Evolutionary conservation across 1,284 basidiomycete species (phyloP).

Genomic region (Ustilago shanxiensis): DNA sequence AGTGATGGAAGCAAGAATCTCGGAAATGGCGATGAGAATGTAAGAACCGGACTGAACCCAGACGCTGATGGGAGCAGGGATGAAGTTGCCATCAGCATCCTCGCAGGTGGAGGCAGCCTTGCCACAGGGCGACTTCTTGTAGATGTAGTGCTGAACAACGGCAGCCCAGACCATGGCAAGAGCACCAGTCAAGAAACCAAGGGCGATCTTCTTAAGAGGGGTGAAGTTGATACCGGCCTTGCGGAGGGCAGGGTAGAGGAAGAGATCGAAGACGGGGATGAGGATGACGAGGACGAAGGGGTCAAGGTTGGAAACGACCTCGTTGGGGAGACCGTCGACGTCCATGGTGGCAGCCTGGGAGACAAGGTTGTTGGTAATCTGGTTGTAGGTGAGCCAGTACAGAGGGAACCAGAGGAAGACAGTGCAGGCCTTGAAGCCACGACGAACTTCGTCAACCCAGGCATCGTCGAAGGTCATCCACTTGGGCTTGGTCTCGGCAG

Average conservation of each 20-base stretch:
- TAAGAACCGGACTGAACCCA: conserved; percentile 72
- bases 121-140: conserved; percentile 74
- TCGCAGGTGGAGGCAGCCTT: conserved; percentile 70
- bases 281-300: conserved; percentile 75
- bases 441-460: conserved; percentile 83
- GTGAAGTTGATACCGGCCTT: conserved; percentile 77
- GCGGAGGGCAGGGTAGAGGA: conserved; percentile 81
- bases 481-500: conserved; percentile 64
- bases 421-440: conserved; percentile 84
- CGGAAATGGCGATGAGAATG: conserved; percentile 72
- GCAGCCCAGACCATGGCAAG: conserved; percentile 77
- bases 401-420: conserved; percentile 81
- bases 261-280: conserved; percentile 72
- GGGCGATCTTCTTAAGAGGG: conserved; percentile 75
- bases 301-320: conserved; percentile 83
- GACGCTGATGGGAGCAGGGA: conserved; percentile 65
- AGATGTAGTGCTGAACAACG: conserved; percentile 75
- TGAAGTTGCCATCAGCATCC: conserved; percentile 41
- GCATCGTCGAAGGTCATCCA: conserved; percentile 73
- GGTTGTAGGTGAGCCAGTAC: conserved; percentile 72
- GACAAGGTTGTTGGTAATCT: conserved; percentile 79
- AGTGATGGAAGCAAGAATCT: conserved; percentile 87
- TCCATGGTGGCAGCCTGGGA: conserved; percentile 72
- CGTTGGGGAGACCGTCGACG: conserved; percentile 81
- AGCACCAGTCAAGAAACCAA: conserved; percentile 76